A percentile compares a stretch with the other conserved stretches of the same genome.
Conservation (phyloP, 2,329 filamentous ascomycete species). For the Botrytis sinoallii region DNA sequence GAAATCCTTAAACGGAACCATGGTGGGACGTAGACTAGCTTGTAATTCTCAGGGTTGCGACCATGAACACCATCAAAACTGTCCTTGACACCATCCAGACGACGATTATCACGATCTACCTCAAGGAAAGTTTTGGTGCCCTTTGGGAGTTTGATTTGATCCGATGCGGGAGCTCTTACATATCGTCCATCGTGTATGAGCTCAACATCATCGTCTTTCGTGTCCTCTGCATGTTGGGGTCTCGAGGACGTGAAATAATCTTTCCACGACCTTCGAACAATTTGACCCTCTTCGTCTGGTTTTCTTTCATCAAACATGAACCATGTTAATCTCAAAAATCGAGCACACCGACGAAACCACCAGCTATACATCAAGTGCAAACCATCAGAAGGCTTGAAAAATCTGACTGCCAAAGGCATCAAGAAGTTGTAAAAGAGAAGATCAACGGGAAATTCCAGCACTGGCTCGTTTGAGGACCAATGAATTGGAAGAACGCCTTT, state of each 20-base stretch:
- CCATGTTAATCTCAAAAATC: slow-evolving; percentile 75
- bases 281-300: slow-evolving; percentile 75
- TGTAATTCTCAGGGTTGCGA: slow-evolving; percentile 46
- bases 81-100: slow-evolving; percentile 57
- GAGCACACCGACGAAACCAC: slow-evolving; percentile 91
- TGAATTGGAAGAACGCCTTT: slow-evolving; percentile 80
- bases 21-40: slow-evolving; percentile 76
- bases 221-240: slow-evolving; percentile 41
- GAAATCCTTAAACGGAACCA: slow-evolving; percentile 77
- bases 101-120: slow-evolving; percentile 64
- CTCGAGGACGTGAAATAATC: slow-evolving; percentile 46
- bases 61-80: slow-evolving; percentile 55
- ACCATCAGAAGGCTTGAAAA: slow-evolving; percentile 80
- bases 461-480: slow-evolving; percentile 88
- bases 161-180: slow-evolving; percentile 88
- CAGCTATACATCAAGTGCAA: slow-evolving; percentile 85
- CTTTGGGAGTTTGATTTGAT: slow-evolving; percentile 92
- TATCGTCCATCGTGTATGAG: slow-evolving; percentile 67
- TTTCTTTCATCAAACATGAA: slow-evolving; percentile 87
- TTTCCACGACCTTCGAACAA: slow-evolving; percentile 59
- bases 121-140: slow-evolving; percentile 76
- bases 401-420: slow-evolving; percentile 80
- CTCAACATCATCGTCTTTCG: slow-evolving; percentile 42
- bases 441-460: slow-evolving; percentile 91
- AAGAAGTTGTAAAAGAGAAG: slow-evolving; percentile 95